phyloP scores from a whole-genome alignment of 208 protist species.

The Leishmania arabica region DNA sequence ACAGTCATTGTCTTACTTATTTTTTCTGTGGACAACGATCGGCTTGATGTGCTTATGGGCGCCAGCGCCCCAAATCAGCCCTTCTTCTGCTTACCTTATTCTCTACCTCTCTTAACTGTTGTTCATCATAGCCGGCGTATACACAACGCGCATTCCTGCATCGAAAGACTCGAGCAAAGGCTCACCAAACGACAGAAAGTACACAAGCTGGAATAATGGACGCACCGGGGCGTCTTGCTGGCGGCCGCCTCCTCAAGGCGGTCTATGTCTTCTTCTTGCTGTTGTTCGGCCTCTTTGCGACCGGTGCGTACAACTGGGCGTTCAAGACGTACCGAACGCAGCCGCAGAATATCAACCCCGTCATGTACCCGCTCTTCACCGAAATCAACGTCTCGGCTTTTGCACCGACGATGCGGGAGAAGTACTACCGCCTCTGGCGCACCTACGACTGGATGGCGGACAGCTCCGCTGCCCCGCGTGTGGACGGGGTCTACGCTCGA shows the following conservation, averaged over 20 bases:
- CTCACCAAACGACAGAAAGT: not conserved
- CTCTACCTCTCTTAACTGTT: not conserved
- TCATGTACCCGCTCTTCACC: slow-evolving; percentile 53
- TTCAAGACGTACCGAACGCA: slow-evolving; percentile 44
- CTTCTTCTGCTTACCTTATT: not conserved
- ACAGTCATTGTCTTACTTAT: not conserved
- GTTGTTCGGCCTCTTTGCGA: slow-evolving; percentile 33
- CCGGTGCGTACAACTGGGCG: slow-evolving; percentile 53
- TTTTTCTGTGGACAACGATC: not conserved
- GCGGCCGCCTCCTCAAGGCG: not conserved
- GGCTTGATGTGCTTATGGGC: no score
- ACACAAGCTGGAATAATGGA: not conserved
- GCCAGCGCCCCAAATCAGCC: no score
- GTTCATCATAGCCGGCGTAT: not conserved
- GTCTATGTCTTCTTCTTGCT: slow-evolving; percentile 34
- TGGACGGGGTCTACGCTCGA: slow-evolving; percentile 31
- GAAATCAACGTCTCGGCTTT: slow-evolving; percentile 36
- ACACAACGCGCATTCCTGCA: not conserved
- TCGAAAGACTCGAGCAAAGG: no score
- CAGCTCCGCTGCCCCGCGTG: slow-evolving; percentile 37
- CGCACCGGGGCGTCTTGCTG: no score
- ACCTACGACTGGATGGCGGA: slow-evolving; percentile 71
- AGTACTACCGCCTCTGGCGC: slow-evolving; percentile 63
- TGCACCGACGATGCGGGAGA: slow-evolving; percentile 34
- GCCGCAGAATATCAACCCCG: slow-evolving; percentile 53